Evolutionary conservation across 768 basidiomycete species (phyloP).

Genomic region (Mycena indigotica): DNA sequence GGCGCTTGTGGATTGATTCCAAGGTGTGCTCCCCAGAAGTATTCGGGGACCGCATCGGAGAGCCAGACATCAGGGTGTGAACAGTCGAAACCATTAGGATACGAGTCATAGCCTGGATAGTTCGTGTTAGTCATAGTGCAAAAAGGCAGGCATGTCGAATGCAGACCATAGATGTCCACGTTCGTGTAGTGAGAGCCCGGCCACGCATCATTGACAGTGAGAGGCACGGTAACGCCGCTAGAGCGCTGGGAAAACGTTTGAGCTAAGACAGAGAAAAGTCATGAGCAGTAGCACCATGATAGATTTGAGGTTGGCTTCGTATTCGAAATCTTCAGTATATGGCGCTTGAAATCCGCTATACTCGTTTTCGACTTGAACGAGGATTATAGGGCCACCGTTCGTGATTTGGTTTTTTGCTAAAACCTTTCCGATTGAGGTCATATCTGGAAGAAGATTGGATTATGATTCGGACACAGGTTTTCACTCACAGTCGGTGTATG

Average conservation of each 20-base stretch:
- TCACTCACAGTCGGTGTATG: constrained; percentile 43
- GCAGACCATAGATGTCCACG: constrained; percentile 52
- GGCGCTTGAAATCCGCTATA: constrained; percentile 46
- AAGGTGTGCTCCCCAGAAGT: constrained; percentile 43
- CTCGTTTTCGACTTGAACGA: constrained; percentile 54
- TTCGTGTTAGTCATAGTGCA: no score
- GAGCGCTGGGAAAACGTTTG: constrained; percentile 33
- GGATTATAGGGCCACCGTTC: constrained; percentile 58
- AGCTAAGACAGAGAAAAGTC: not conserved
- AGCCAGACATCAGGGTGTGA: constrained; percentile 48
- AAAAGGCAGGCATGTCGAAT: no score
- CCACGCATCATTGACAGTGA: constrained; percentile 50
- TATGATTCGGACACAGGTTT: no score
- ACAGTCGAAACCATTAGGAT: constrained; percentile 60
- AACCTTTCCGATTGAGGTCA: constrained; percentile 46
- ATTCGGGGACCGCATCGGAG: constrained; percentile 44
- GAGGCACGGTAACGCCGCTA: constrained; percentile 48
- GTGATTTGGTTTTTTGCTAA: constrained; percentile 59
- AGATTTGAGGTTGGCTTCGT: constrained; percentile 38
- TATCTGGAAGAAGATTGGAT: constrained; percentile 32
- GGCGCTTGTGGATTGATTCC: constrained; percentile 38
- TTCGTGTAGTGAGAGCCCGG: constrained; percentile 47
- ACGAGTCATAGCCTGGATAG: constrained; percentile 44
- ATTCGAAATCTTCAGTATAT: constrained; percentile 43
- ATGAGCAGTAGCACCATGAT: constrained; percentile 31